A percentile compares a stretch with the other conserved stretches of the same genome.
Conservation (phyloP, 108 stramenopile genomes). For the Fragilariopsis cylindrus region DNA sequence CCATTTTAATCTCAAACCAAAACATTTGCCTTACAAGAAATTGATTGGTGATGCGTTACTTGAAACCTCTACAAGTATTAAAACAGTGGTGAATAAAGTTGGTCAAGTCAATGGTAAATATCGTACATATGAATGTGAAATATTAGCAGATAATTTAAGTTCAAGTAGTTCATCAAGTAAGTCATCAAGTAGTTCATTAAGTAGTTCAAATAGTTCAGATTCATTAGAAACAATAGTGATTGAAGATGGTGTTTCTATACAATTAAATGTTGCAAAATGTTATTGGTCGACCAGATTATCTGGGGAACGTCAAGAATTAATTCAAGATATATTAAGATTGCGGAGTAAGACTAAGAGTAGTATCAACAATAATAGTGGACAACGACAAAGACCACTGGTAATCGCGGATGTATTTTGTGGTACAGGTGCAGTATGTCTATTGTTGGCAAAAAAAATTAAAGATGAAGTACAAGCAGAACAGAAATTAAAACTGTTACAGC, state of each 20-base stretch:
- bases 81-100: conserved; percentile 95
- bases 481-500: conserved; percentile 13
- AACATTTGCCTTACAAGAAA: conserved; percentile 75
- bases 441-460: conserved; percentile 48
- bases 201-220: background rate
- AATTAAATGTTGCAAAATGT: conserved; percentile 89
- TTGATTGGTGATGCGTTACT: conserved; percentile 92
- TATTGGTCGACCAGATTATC: conserved; percentile 95
- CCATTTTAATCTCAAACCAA: conserved; percentile 89
- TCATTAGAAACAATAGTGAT: conserved; percentile 59
- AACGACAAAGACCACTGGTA: conserved; percentile 17
- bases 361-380: too few species aligned
- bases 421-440: conserved; percentile 92
- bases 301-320: conserved; percentile 83
- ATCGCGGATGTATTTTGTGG: conserved; percentile 96
- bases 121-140: conserved; percentile 92
- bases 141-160: conserved; percentile 62
- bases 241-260: conserved; percentile 78
- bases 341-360: too few species aligned
- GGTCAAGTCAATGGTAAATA: conserved; percentile 89
- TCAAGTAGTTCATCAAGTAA: background rate
- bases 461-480: background rate
- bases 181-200: background rate
- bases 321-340: conserved; percentile 45
- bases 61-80: conserved; percentile 78